phyloP scores from a whole-genome alignment of 441 rosid species.

The Erodium moschatum region DNA sequence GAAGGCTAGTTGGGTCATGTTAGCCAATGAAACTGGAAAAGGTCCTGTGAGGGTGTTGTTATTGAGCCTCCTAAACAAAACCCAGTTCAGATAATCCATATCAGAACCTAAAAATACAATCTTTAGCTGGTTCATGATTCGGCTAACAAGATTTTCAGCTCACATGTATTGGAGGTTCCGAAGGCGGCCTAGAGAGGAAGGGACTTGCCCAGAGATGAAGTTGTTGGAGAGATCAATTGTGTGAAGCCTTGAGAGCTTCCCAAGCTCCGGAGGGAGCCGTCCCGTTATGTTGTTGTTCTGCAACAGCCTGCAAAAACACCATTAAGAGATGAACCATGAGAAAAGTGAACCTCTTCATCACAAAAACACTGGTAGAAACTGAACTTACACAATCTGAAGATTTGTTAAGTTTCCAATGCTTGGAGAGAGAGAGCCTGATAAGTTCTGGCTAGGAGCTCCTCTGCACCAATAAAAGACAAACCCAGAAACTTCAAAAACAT shows the following conservation, averaged over 20 bases:
- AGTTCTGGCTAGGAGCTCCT: constrained; percentile 87
- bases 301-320: constrained; percentile 43
- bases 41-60: constrained; percentile 74
- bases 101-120: constrained; percentile 10
- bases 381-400: constrained; percentile 79
- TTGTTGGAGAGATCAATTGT: constrained; percentile 88
- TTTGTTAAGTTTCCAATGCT: constrained; percentile 89
- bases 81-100: constrained; percentile 10
- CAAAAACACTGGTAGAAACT: background rate
- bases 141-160: constrained; percentile 17
- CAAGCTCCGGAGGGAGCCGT: constrained; percentile 57
- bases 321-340: background rate
- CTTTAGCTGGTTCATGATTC: background rate
- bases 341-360: background rate
- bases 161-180: constrained; percentile 71
- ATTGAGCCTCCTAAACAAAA: constrained; percentile 64
- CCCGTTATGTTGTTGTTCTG: constrained; percentile 93
- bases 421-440: constrained; percentile 88
- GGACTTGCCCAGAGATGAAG: constrained; percentile 56
- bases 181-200: constrained; percentile 49
- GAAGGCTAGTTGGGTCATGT: constrained; percentile 74
- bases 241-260: constrained; percentile 60
- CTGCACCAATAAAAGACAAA: constrained; percentile 33
- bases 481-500: constrained; percentile 14
- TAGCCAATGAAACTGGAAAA: constrained; percentile 57